Percentiles rank a stretch among this genome's conserved stretches.
Conservation (phyloP, 73 alveolate genomes). For the Durusdinium trenchii region DNA sequence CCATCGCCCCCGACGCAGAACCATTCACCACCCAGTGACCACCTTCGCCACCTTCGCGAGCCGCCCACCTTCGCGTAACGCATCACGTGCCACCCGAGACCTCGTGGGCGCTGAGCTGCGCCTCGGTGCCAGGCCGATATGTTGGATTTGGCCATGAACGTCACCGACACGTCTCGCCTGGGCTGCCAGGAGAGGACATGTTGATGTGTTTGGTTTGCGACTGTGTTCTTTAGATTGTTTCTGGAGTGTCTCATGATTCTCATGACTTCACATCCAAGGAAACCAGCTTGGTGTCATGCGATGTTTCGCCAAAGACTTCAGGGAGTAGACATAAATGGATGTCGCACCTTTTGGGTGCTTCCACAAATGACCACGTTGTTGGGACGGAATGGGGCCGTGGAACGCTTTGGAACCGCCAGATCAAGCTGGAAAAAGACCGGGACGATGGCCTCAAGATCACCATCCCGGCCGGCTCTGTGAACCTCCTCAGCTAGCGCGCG, state of each 20-base stretch:
- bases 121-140: constrained; percentile 95
- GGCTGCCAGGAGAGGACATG: constrained; percentile 91
- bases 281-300: background rate
- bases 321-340: background rate
- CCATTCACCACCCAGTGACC: no score
- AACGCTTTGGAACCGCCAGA: background rate
- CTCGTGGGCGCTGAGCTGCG: no score
- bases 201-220: no score
- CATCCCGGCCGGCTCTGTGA: constrained; percentile 76
- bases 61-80: no score
- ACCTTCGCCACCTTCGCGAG: no score
- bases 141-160: constrained; percentile 95
- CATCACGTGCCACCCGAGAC: no score
- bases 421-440: constrained; percentile 57
- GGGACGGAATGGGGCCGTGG: background rate
- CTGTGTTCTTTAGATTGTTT: background rate
- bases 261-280: background rate
- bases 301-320: background rate
- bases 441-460: constrained; percentile 51
- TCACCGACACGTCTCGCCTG: constrained; percentile 93
- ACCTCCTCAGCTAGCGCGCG: constrained; percentile 41
- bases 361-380: background rate
- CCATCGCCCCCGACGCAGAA: no score
- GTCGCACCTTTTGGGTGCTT: background rate
- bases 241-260: background rate